Conservation (phyloP, 352 stramenopile genomes). For the Phytophthora multivora region DNA sequence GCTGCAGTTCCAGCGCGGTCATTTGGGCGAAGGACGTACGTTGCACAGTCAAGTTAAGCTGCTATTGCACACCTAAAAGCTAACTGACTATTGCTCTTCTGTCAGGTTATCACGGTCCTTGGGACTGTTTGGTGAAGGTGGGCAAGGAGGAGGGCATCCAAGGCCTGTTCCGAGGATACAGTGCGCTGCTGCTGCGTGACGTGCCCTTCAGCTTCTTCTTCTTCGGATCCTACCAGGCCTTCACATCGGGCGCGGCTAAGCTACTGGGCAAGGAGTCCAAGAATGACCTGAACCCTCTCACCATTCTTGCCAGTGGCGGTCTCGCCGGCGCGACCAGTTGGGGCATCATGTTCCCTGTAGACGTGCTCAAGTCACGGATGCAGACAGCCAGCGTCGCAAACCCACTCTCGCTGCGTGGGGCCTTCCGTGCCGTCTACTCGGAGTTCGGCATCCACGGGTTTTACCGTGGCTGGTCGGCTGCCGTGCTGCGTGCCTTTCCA, state of each 20-base stretch:
- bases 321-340: conserved; percentile 80
- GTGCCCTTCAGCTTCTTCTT: conserved; percentile 93
- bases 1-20: conserved; percentile 77
- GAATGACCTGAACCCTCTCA: conserved; percentile 71
- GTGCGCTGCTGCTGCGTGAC: conserved; percentile 81
- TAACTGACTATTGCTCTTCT: background rate
- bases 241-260: conserved; percentile 57
- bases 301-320: conserved; percentile 79
- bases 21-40: conserved; percentile 63
- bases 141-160: conserved; percentile 58
- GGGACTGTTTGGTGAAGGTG: conserved; percentile 75
- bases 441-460: conserved; percentile 79
- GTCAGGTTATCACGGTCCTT: conserved; percentile 63
- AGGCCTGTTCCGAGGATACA: conserved; percentile 84
- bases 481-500: conserved; percentile 85
- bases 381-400: conserved; percentile 49
- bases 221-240: conserved; percentile 85
- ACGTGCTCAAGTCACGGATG: conserved; percentile 88
- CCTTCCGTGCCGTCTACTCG: conserved; percentile 61
- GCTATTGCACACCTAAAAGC: background rate
- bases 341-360: conserved; percentile 86
- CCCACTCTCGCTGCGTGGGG: conserved; percentile 45
- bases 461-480: conserved; percentile 87
- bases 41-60: conserved; percentile 5
- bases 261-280: conserved; percentile 64